Evolutionary conservation across 23 red algal species (phyloP).

Genomic region (Agarophyton chilense): DNA sequence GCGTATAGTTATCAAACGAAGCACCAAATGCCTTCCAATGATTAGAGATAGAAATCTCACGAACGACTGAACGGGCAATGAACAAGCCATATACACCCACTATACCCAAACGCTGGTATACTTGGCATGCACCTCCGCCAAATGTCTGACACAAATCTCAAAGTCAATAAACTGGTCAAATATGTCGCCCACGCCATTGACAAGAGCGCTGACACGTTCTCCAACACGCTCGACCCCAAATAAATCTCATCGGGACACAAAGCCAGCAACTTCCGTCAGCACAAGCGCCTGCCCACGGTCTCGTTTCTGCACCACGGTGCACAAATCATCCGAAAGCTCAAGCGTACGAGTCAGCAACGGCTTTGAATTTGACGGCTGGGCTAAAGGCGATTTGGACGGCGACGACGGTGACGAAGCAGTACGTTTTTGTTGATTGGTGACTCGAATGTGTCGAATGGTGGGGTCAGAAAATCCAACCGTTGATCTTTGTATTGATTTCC

Average conservation of each 20-base stretch:
- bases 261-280: background rate
- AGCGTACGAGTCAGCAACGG: too few relatives aligned
- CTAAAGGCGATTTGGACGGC: background rate
- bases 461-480: slow-evolving; percentile 77
- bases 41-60: slow-evolving; percentile 10
- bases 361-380: too few relatives aligned
- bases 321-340: too few relatives aligned
- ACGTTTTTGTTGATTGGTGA: background rate
- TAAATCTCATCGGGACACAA: slow-evolving; percentile 9
- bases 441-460: too few relatives aligned
- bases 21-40: too few relatives aligned
- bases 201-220: background rate
- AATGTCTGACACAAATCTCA: slow-evolving; percentile 45
- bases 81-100: slow-evolving; percentile 76
- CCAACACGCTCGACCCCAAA: slow-evolving; percentile 32
- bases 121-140: slow-evolving; percentile 72
- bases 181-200: slow-evolving; percentile 34
- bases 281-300: slow-evolving; percentile 52
- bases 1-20: too few relatives aligned
- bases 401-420: background rate
- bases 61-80: slow-evolving; percentile 68
- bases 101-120: slow-evolving; percentile 84
- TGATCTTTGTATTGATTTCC: slow-evolving; percentile 65
- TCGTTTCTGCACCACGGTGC: too few relatives aligned
- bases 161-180: slow-evolving; percentile 79